Conservation (phyloP, 2,329 filamentous ascomycete species). For the Thelonectria discophora region DNA sequence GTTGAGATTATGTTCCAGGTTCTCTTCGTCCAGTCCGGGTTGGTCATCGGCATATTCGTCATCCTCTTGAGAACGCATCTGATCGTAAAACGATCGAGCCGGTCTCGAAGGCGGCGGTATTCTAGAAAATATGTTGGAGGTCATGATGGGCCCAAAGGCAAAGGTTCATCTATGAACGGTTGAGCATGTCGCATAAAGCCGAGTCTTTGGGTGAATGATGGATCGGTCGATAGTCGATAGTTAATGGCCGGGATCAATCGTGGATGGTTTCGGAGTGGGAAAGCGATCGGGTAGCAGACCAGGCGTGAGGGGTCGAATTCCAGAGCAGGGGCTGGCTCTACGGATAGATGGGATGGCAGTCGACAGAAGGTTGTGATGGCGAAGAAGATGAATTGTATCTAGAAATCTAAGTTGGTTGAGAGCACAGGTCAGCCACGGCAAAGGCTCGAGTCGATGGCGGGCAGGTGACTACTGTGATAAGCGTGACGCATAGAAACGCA, state of each 20-base stretch:
- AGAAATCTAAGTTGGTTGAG: not conserved
- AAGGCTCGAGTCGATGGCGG: not conserved
- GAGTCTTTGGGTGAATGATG: not conserved
- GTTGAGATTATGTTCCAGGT: slow-evolving; percentile 60
- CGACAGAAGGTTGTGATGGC: not conserved
- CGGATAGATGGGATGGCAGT: not conserved
- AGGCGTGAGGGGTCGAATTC: not conserved
- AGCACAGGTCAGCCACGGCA: not conserved
- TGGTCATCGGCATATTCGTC: slow-evolving; percentile 53
- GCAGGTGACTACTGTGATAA: not conserved
- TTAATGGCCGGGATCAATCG: not conserved
- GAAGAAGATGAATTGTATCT: not conserved
- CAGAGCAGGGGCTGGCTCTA: not conserved
- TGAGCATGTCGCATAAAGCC: slow-evolving; percentile 31
- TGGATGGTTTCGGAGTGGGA: not conserved
- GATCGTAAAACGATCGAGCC: slow-evolving; percentile 60
- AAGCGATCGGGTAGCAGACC: not conserved
- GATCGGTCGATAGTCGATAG: not conserved
- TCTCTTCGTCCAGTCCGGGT: slow-evolving; percentile 61
- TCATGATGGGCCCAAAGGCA: slow-evolving; percentile 47
- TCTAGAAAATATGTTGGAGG: slow-evolving; percentile 59
- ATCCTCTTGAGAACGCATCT: slow-evolving; percentile 54
- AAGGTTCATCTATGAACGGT: slow-evolving; percentile 18
- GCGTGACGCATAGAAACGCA: not conserved
- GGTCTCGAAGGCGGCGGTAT: slow-evolving; percentile 44